Percentiles rank a stretch among this genome's conserved stretches.
Evolutionary conservation across 2,329 filamentous ascomycete genomes (phyloP).

Genomic region (Hypoxylon sp.): DNA sequence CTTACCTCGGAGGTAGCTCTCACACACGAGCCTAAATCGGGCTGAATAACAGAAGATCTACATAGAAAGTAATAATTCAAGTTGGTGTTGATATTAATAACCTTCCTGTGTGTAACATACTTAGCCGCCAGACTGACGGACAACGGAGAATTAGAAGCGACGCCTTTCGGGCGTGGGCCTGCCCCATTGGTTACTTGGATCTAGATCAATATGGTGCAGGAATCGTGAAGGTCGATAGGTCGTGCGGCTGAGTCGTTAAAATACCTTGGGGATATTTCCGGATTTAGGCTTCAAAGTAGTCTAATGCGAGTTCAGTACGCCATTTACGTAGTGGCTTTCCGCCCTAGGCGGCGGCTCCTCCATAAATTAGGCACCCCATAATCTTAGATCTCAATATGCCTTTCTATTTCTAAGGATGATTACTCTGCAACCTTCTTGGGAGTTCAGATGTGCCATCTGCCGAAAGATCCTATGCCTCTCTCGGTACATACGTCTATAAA

Average conservation of each 20-base stretch:
- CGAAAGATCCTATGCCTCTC: background rate
- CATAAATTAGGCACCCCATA: background rate
- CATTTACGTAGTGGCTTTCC: background rate
- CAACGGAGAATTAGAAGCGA: background rate
- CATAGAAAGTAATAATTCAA: background rate
- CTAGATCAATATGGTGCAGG: background rate
- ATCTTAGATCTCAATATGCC: background rate
- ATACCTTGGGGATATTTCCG: background rate
- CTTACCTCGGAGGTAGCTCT: background rate
- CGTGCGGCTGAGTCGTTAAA: background rate
- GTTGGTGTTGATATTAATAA: background rate
- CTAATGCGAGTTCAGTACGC: background rate
- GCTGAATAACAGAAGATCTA: background rate
- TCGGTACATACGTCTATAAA: background rate
- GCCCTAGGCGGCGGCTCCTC: background rate
- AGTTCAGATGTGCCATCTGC: background rate
- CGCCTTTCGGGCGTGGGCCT: background rate
- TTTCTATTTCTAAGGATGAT: background rate
- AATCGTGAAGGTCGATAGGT: background rate
- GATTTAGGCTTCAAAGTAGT: background rate
- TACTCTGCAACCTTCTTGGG: background rate
- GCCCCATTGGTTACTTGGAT: background rate
- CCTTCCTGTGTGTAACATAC: background rate
- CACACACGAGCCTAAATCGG: background rate
- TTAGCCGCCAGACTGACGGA: background rate